phyloP scores from a whole-genome alignment of 2,329 filamentous ascomycete species.

The Arthrobotrys megalospora region DNA sequence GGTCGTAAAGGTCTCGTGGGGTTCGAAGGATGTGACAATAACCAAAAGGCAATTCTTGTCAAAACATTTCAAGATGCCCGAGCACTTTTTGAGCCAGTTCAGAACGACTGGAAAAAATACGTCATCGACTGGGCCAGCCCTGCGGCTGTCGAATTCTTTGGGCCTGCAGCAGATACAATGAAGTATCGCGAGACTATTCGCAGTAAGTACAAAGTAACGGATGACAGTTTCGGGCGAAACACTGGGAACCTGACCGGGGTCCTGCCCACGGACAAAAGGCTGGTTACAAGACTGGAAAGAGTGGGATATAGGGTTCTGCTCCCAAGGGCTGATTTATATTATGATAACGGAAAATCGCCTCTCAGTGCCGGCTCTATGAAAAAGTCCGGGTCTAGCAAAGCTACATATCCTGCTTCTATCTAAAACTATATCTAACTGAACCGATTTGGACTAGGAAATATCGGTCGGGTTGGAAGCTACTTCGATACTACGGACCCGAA shows the following conservation, averaged over 20 bases:
- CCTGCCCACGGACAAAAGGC: too few relatives aligned
- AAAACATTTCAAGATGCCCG: slow-evolving; percentile 9
- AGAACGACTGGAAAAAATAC: slow-evolving; percentile 3
- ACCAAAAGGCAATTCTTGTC: not conserved
- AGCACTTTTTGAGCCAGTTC: not conserved
- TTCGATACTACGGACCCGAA: not conserved
- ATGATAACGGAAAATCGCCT: too few relatives aligned
- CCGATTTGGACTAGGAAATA: too few relatives aligned
- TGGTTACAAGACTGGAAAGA: too few relatives aligned
- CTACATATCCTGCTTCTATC: too few relatives aligned
- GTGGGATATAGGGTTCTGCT: too few relatives aligned
- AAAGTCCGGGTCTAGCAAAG: too few relatives aligned
- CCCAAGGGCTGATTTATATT: too few relatives aligned
- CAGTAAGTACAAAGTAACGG: slow-evolving; percentile 16
- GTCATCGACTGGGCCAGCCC: slow-evolving; percentile 31
- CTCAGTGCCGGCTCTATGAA: too few relatives aligned
- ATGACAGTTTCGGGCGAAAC: too few relatives aligned
- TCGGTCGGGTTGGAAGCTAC: not conserved
- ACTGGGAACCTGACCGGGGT: too few relatives aligned
- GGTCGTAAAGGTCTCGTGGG: not conserved
- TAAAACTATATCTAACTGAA: too few relatives aligned
- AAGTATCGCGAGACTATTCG: slow-evolving; percentile 6
- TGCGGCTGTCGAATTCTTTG: slow-evolving; percentile 33
- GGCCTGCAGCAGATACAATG: not conserved
- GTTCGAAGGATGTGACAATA: not conserved